Evolutionary conservation across 495 filamentous ascomycete species (phyloP).

Genomic region (Penicillium bialowiezense): DNA sequence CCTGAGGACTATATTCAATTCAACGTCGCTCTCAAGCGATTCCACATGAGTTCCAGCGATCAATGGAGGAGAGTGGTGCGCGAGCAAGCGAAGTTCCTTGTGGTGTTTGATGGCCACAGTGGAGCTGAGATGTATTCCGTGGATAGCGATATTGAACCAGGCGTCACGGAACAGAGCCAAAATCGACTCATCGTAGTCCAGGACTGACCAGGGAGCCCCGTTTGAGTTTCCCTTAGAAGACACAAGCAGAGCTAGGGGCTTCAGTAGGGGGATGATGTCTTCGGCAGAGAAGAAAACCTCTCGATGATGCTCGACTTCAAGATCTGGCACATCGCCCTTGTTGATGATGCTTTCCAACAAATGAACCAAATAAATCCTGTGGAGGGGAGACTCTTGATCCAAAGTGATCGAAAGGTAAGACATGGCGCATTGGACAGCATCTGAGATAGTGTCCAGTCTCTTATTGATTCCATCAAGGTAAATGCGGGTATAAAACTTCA

Average conservation of each 20-base stretch:
- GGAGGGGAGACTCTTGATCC: conserved; percentile 63
- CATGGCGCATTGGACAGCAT: conserved; percentile 58
- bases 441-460: conserved; percentile 47
- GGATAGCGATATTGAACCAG: conserved; percentile 95
- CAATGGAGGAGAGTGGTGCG: conserved; percentile 78
- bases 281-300: conserved; percentile 75
- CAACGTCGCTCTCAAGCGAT: conserved; percentile 89
- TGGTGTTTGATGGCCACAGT: conserved; percentile 62
- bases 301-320: conserved; percentile 60
- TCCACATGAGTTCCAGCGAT: conserved; percentile 81
- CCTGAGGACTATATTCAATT: conserved; percentile 86
- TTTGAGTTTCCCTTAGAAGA: conserved; percentile 49
- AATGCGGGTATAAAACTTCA: conserved; percentile 77
- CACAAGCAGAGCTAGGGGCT: conserved; percentile 75
- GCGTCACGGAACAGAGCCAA: conserved; percentile 77
- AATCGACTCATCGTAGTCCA: conserved; percentile 59
- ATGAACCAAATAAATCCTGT: conserved; percentile 75
- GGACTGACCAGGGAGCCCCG: conserved; percentile 17
- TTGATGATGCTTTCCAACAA: conserved; percentile 85
- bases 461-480: conserved; percentile 68
- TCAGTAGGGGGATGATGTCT: conserved; percentile 81
- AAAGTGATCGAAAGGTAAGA: conserved; percentile 70
- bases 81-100: conserved; percentile 75
- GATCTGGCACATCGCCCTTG: conserved; percentile 68
- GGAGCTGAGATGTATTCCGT: conserved; percentile 78